Evolutionary conservation across 805 yeast species (phyloP).

Genomic region (Hanseniaspora singularis): DNA sequence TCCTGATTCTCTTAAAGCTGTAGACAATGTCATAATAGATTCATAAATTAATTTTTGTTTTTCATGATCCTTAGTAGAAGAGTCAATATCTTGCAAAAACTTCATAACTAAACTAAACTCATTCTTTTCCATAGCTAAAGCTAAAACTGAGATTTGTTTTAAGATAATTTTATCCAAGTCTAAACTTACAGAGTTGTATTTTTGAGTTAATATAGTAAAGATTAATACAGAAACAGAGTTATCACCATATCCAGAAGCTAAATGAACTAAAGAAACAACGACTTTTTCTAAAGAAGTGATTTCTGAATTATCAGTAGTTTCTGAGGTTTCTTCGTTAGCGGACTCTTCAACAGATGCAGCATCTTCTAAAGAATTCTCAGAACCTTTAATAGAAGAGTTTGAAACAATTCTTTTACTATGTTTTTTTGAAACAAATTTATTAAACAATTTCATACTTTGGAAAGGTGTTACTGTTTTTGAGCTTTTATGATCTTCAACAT

Average conservation of each 20-base stretch:
- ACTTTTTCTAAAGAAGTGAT: slow-evolving; percentile 45
- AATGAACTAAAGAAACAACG: slow-evolving; percentile 51
- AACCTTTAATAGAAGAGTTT: not conserved
- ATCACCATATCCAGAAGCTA: slow-evolving; percentile 56
- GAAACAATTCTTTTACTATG: not conserved
- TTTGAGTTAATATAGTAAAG: slow-evolving; percentile 72
- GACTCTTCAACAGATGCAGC: not conserved
- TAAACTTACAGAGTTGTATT: slow-evolving; percentile 39
- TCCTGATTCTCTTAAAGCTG: slow-evolving; percentile 24
- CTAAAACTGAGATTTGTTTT: slow-evolving; percentile 50
- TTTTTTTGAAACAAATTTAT: not conserved
- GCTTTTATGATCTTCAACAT: not conserved
- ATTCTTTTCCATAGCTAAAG: slow-evolving; percentile 47
- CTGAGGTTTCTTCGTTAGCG: not conserved
- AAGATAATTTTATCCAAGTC: slow-evolving; percentile 46
- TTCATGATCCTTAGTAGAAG: slow-evolving; percentile 34
- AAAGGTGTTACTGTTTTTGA: slow-evolving; percentile 5
- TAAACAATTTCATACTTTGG: slow-evolving; percentile 11
- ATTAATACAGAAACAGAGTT: slow-evolving; percentile 65
- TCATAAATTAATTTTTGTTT: slow-evolving; percentile 35
- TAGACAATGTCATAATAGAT: slow-evolving; percentile 20
- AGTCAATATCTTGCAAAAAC: slow-evolving; percentile 41
- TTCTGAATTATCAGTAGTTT: not conserved
- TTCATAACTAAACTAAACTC: slow-evolving; percentile 56
- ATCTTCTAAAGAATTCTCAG: not conserved